Conservation (phyloP, 2,329 filamentous ascomycete genomes). For the Cladophialophora immunda region DNA sequence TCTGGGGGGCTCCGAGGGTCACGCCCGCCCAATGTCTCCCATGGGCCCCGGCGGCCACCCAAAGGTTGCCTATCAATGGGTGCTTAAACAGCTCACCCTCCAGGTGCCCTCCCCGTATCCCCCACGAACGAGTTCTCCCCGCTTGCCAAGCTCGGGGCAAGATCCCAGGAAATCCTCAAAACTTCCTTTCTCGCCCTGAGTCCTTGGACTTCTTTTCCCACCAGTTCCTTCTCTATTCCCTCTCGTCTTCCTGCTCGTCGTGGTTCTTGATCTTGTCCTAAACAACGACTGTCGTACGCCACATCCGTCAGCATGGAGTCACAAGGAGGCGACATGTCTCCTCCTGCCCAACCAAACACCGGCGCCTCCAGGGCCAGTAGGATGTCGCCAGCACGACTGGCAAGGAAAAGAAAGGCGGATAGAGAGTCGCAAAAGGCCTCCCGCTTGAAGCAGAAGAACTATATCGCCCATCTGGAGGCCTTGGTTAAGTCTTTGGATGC, state of each 20-base stretch:
- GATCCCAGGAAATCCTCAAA: neutral
- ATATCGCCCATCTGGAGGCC: conserved; percentile 13
- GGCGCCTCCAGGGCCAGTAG: neutral
- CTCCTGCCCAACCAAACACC: neutral
- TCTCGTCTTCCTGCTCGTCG: neutral
- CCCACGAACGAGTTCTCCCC: conserved; percentile 1
- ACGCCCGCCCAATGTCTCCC: neutral
- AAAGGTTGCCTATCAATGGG: too few species aligned
- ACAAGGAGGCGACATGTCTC: neutral
- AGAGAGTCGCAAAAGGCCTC: conserved; percentile 19
- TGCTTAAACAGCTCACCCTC: neutral
- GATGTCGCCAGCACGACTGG: conserved; percentile 4
- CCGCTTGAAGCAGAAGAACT: conserved; percentile 18
- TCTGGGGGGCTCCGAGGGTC: neutral
- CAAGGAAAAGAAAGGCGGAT: conserved; percentile 9
- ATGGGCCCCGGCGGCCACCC: too few species aligned
- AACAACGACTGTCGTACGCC: neutral
- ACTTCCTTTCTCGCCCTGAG: neutral
- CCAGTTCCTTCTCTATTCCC: neutral
- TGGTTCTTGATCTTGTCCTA: neutral
- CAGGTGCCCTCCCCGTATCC: conserved; percentile 1
- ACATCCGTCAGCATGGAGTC: neutral
- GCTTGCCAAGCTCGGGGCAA: conserved; percentile 2
- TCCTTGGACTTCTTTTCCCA: neutral
- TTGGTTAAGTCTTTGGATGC: conserved; percentile 10